Conservation (phyloP, 768 basidiomycete species). For the Lyophyllum semitale region DNA sequence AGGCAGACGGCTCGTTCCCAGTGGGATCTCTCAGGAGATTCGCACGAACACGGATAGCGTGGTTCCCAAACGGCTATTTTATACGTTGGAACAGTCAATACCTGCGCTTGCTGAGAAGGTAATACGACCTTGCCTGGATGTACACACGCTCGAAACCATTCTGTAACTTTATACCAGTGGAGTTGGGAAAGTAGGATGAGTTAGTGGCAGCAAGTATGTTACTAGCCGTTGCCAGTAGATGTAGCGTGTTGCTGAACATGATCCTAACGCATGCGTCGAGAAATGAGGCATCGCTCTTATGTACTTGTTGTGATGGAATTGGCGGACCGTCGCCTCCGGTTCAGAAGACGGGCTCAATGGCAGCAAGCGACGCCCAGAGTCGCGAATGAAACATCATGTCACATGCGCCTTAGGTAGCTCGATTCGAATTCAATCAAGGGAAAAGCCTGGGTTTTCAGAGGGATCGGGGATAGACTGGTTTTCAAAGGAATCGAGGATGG, state of each 20-base stretch:
- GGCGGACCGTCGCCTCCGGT: neutral
- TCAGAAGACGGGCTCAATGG: neutral
- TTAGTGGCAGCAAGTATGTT: neutral
- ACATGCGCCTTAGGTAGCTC: neutral
- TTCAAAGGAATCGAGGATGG: no score
- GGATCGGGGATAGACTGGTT: no score
- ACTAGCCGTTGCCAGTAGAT: neutral
- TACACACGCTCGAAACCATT: slow-evolving; percentile 36
- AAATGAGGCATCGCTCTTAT: neutral
- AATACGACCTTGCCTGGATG: slow-evolving; percentile 26
- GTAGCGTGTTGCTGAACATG: neutral
- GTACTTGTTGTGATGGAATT: neutral
- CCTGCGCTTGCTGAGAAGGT: neutral
- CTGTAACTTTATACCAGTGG: slow-evolving; percentile 35
- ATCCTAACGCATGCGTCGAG: neutral
- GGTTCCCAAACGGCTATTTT: slow-evolving; percentile 35
- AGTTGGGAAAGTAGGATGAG: slow-evolving; percentile 26
- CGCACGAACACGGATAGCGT: slow-evolving; percentile 37
- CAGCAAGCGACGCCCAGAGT: neutral
- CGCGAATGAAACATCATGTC: neutral
- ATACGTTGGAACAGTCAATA: neutral
- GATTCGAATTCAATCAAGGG: neutral
- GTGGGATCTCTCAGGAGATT: slow-evolving; percentile 35
- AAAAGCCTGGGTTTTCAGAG: no score
- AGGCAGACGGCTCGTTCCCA: slow-evolving; percentile 31